These are phyloP conservation scores for Microsporum canis DNA, from an alignment of 2,329 filamentous ascomycete genomes.

Conservation along the genomic window DNA sequence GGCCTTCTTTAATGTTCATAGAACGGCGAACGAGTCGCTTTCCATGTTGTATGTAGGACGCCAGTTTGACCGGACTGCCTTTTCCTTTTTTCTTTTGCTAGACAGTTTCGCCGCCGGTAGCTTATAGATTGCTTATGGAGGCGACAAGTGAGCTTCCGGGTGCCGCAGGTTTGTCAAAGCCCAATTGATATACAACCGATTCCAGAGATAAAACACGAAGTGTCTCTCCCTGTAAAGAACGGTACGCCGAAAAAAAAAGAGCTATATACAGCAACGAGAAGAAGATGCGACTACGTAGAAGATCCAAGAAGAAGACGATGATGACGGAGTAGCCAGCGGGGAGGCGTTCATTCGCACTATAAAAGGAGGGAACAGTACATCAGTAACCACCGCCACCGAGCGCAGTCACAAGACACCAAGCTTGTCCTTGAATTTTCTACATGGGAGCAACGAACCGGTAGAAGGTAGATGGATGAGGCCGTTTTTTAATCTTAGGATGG, in stretches of 20 bases:
- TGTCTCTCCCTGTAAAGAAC: background rate
- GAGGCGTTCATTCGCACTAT: background rate
- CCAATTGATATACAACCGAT: background rate
- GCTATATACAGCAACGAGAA: constrained; percentile 2
- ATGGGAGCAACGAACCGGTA: background rate
- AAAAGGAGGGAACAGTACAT: background rate
- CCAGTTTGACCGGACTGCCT: constrained; percentile 25
- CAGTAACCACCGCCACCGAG: background rate
- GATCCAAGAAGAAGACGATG: background rate
- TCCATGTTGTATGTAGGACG: constrained; percentile 37
- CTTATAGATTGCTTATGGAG: background rate
- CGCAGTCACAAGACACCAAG: constrained; percentile 3
- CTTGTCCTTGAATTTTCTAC: background rate
- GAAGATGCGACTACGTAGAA: background rate
- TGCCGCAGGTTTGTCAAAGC: background rate
- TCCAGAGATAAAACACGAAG: background rate
- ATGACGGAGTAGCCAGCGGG: background rate
- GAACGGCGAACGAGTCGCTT: constrained; percentile 36
- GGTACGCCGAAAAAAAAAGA: background rate
- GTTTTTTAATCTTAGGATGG: background rate
- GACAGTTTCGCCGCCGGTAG: background rate
- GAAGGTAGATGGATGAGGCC: background rate
- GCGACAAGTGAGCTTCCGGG: background rate
- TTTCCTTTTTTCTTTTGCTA: background rate
- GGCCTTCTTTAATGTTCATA: background rate